Conservation (phyloP, 2,329 filamentous ascomycete species). For the Fusarium solani-melongenae region DNA sequence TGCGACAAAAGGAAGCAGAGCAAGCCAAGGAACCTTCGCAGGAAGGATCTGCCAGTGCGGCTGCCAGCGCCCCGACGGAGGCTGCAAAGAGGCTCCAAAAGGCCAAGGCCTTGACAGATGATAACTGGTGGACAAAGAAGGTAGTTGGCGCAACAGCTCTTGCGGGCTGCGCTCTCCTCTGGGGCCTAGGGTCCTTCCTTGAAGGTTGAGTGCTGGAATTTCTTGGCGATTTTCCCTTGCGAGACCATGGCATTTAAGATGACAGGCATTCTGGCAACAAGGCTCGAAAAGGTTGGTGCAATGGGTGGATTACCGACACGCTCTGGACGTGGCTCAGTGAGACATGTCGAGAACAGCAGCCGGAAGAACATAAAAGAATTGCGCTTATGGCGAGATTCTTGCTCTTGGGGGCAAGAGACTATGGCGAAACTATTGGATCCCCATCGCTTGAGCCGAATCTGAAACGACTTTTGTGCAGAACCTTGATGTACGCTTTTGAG, state of each 20-base stretch:
- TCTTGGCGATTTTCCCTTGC: neutral
- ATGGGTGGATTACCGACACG: neutral
- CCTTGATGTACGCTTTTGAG: neutral
- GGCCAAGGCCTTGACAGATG: slow-evolving; percentile 71
- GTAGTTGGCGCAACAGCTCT: slow-evolving; percentile 70
- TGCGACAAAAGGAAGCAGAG: slow-evolving; percentile 61
- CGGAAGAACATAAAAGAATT: neutral
- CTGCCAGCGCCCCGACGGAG: slow-evolving; percentile 44
- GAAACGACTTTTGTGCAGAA: neutral
- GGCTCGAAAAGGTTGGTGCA: neutral
- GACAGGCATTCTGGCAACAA: slow-evolving; percentile 18
- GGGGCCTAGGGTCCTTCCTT: slow-evolving; percentile 67
- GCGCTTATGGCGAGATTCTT: neutral
- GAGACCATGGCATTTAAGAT: slow-evolving; percentile 6
- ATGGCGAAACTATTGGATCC: neutral
- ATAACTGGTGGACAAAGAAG: slow-evolving; percentile 76
- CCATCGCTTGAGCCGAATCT: neutral
- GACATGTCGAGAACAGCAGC: neutral
- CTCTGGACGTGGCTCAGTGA: neutral
- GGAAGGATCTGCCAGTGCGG: slow-evolving; percentile 41
- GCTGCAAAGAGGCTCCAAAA: slow-evolving; percentile 46
- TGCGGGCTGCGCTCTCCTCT: slow-evolving; percentile 69
- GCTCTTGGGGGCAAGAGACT: neutral
- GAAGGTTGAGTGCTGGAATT: slow-evolving; percentile 43
- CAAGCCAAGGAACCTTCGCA: slow-evolving; percentile 47